Evolutionary conservation across 225 moss, liverwort and hornwort genomes (phyloP).

Genomic region (Takakia lepidozioides): DNA sequence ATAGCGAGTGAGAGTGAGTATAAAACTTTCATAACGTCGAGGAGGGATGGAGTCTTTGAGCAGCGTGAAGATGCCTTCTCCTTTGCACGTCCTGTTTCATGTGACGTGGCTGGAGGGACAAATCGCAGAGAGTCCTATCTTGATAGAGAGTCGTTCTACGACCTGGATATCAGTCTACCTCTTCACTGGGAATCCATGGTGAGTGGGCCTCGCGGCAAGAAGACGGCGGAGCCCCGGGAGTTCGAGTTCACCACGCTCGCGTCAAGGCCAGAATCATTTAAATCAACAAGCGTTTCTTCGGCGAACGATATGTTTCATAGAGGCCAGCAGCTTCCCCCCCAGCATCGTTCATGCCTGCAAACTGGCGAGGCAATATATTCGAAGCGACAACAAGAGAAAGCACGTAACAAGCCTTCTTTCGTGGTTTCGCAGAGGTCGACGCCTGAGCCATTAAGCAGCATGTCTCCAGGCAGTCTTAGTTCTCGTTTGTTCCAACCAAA

Average conservation of each 20-base stretch:
- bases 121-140: constrained; percentile 10
- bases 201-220: constrained; percentile 40
- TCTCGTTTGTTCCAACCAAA: constrained; percentile 60
- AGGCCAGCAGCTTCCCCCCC: constrained; percentile 36
- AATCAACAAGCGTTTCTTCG: constrained; percentile 29
- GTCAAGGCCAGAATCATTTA: constrained; percentile 6
- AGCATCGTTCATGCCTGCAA: constrained; percentile 26
- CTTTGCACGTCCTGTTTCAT: constrained; percentile 17
- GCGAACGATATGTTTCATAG: constrained; percentile 70
- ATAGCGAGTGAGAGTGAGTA: constrained; percentile 51
- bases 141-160: constrained; percentile 12
- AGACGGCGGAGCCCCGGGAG: too few species aligned
- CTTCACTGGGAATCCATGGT: constrained; percentile 72
- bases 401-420: constrained; percentile 20
- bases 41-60: constrained; percentile 48
- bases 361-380: constrained; percentile 29
- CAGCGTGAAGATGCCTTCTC: constrained; percentile 29
- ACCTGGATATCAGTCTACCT: constrained; percentile 51
- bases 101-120: constrained; percentile 16
- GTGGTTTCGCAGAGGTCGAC: constrained; percentile 47
- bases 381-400: constrained; percentile 35
- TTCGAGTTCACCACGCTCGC: constrained; percentile 50
- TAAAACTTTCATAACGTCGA: constrained; percentile 44
- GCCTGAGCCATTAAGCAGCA: constrained; percentile 43
- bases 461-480: constrained; percentile 51